Percentiles rank a stretch among this genome's conserved stretches.
phyloP scores from a whole-genome alignment of 2,329 filamentous ascomycete genomes.

The Pezicula radicicola region DNA sequence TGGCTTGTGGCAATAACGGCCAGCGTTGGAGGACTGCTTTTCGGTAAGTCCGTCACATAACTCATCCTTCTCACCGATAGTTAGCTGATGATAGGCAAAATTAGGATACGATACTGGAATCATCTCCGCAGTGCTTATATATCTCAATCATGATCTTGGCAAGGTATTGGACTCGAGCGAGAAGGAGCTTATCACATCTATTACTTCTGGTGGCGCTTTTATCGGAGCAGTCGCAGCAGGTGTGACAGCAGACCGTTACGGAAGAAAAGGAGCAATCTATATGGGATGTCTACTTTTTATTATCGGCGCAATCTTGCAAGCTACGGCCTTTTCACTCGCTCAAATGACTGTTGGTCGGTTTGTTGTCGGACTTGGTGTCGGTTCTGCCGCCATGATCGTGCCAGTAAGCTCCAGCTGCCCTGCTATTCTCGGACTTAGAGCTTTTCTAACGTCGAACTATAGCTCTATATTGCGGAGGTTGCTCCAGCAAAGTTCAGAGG shows the following conservation, averaged over 20 bases:
- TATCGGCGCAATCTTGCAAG: conserved; percentile 34
- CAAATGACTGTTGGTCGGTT: conserved; percentile 43
- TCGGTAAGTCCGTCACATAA: conserved; percentile 37
- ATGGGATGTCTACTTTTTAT: conserved; percentile 37
- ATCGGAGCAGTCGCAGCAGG: conserved; percentile 38
- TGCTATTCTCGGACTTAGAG: no score
- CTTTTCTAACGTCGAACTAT: no score
- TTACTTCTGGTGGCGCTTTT: conserved; percentile 47
- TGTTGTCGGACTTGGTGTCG: conserved; percentile 47
- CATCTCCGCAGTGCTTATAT: conserved; percentile 42
- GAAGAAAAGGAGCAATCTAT: conserved; percentile 38
- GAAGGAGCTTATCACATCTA: conserved; percentile 48
- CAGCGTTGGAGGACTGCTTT: conserved; percentile 61
- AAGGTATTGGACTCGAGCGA: conserved; percentile 36
- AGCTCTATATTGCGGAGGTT: conserved; percentile 46
- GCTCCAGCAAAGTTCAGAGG: conserved; percentile 47
- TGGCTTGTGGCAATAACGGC: conserved; percentile 61
- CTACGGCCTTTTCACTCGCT: conserved; percentile 32
- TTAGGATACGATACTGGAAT: conserved; percentile 44
- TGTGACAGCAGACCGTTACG: conserved; percentile 33
- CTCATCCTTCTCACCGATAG: conserved; percentile 7
- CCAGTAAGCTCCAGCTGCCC: conserved; percentile 2
- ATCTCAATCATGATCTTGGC: conserved; percentile 35
- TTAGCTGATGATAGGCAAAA: no score
- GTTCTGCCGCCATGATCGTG: conserved; percentile 43